These are phyloP conservation scores for Mycena pura DNA, from an alignment of 768 basidiomycete genomes.

Conservation along the genomic window DNA sequence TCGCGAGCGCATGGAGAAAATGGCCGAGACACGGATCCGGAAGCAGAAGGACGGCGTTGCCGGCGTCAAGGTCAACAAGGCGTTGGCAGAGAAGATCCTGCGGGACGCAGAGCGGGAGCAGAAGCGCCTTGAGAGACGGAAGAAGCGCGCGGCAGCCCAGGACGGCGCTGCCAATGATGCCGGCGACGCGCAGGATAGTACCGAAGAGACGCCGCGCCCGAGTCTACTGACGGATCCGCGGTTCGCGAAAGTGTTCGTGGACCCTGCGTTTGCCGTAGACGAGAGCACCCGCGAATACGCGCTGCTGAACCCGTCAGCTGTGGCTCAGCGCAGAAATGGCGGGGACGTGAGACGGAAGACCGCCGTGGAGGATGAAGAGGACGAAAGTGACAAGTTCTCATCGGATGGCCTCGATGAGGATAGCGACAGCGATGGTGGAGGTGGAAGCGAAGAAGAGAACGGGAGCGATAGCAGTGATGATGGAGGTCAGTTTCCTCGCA, in stretches of 20 bases:
- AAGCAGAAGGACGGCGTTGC: conserved; percentile 64
- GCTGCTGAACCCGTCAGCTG: conserved; percentile 90
- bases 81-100: conserved; percentile 84
- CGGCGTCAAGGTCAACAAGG: conserved; percentile 77
- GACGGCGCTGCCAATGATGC: conserved; percentile 47
- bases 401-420: conserved; percentile 59
- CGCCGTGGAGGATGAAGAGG: conserved; percentile 88
- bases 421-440: conserved; percentile 51
- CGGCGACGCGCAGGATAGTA: conserved; percentile 39
- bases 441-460: conserved; percentile 43
- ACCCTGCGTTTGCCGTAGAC: conserved; percentile 92
- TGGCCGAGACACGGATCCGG: conserved; percentile 92
- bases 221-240: conserved; percentile 84
- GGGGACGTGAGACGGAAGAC: conserved; percentile 59
- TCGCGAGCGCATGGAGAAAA: conserved; percentile 88
- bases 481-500: conserved; percentile 49
- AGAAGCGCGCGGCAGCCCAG: conserved; percentile 48
- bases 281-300: conserved; percentile 87
- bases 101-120: conserved; percentile 67
- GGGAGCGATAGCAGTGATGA: conserved; percentile 61
- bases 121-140: conserved; percentile 63
- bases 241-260: conserved; percentile 89
- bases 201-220: conserved; percentile 25
- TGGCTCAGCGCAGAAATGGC: conserved; percentile 54
- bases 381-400: conserved; percentile 78